phyloP scores from a whole-genome alignment of 2,329 filamentous ascomycete species.

The Lasiodiplodia sp. region DNA sequence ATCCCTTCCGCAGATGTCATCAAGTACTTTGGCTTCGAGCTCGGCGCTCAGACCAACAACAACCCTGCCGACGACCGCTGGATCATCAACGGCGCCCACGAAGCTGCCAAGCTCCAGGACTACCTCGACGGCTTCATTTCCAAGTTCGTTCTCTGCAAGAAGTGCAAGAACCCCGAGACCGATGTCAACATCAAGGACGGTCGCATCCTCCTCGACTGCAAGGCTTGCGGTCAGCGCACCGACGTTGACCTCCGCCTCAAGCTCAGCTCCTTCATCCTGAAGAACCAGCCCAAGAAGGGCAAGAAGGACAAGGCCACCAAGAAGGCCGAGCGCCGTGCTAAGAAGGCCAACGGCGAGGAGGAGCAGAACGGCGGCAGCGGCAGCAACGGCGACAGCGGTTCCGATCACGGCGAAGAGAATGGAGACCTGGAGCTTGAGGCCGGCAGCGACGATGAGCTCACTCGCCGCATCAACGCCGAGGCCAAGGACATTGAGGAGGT shows the following conservation, averaged over 20 bases:
- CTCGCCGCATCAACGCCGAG: slow-evolving; percentile 72
- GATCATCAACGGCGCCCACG: slow-evolving; percentile 99
- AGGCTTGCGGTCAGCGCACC: slow-evolving; percentile 93
- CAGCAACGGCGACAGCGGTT: slow-evolving; percentile 72
- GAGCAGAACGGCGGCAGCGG: slow-evolving; percentile 55
- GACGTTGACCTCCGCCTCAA: slow-evolving; percentile 93
- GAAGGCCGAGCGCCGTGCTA: slow-evolving; percentile 85
- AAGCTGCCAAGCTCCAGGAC: slow-evolving; percentile 93
- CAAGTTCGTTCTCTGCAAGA: slow-evolving; percentile 99
- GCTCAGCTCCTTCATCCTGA: slow-evolving; percentile 95
- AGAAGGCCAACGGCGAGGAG: slow-evolving; percentile 69
- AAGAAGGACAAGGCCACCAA: slow-evolving; percentile 98
- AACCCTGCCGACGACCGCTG: slow-evolving; percentile 97
- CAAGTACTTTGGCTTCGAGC: slow-evolving; percentile 99
- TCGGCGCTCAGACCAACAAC: slow-evolving; percentile 97
- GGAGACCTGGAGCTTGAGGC: slow-evolving; percentile 72
- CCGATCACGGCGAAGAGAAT: slow-evolving; percentile 69
- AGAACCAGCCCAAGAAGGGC: slow-evolving; percentile 90
- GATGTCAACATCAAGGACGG: slow-evolving; percentile 95
- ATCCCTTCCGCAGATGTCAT: slow-evolving; percentile 70
- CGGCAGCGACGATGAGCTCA: slow-evolving; percentile 90
- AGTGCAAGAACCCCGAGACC: slow-evolving; percentile 99
- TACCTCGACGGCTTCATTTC: slow-evolving; percentile 98
- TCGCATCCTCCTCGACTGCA: slow-evolving; percentile 93
- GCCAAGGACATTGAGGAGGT: slow-evolving; percentile 75